These are phyloP conservation scores for Pyrenophora tritici-repentis DNA, from an alignment of 2,329 filamentous ascomycete species.

Conservation along the genomic window DNA sequence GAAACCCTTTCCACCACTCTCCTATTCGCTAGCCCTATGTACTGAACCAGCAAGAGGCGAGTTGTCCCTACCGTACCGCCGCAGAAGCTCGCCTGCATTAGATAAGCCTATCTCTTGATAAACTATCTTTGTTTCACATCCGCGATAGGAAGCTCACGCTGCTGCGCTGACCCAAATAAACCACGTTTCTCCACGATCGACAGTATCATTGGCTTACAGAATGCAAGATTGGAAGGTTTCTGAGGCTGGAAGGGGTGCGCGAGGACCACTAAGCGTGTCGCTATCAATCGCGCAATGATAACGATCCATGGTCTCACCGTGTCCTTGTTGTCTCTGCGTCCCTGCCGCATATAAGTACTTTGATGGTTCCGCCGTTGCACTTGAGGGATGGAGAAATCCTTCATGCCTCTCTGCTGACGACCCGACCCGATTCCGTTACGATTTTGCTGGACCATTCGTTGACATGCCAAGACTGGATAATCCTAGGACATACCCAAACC, in stretches of 20 bases:
- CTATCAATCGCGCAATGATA: slow-evolving; percentile 48
- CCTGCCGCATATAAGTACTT: slow-evolving; percentile 24
- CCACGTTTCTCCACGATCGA: background rate
- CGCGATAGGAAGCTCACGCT: slow-evolving; percentile 40
- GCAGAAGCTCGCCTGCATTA: slow-evolving; percentile 13
- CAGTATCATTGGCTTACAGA: slow-evolving; percentile 30
- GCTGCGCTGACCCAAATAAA: slow-evolving; percentile 17
- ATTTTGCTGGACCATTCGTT: slow-evolving; percentile 7
- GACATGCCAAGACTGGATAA: slow-evolving; percentile 15
- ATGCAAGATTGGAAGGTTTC: slow-evolving; percentile 11
- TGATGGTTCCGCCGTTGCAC: background rate
- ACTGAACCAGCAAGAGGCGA: slow-evolving; percentile 7
- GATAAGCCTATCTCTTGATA: slow-evolving; percentile 31
- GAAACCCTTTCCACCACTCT: background rate
- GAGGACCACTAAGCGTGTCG: slow-evolving; percentile 36
- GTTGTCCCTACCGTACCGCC: slow-evolving; percentile 17
- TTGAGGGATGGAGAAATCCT: background rate
- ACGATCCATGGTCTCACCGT: slow-evolving; percentile 38
- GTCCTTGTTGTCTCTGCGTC: background rate
- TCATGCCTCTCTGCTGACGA: background rate
- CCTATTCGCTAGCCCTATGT: slow-evolving; percentile 19
- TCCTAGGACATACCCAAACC: background rate
- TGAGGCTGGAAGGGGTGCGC: slow-evolving; percentile 17
- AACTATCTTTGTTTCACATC: slow-evolving; percentile 30
- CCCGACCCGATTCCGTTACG: slow-evolving; percentile 12